A percentile compares a stretch with the other conserved stretches of the same genome.
Conservation (phyloP, 345 rosid species). For the Salix dunnii region DNA sequence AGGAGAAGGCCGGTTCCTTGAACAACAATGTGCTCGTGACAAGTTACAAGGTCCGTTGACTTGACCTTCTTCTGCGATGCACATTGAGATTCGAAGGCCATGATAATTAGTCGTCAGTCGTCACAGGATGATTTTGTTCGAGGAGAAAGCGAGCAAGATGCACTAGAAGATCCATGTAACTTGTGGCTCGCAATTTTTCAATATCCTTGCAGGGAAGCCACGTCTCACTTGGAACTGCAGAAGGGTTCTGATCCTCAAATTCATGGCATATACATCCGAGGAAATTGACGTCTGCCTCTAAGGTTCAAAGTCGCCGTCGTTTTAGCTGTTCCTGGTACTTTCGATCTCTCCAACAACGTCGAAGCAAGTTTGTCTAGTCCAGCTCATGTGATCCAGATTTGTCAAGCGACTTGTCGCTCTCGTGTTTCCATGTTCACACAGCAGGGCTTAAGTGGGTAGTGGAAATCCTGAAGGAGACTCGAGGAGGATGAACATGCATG, state of each 20-base stretch:
- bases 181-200: background rate
- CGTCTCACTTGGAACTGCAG: background rate
- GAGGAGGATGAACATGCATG: background rate
- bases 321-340: background rate
- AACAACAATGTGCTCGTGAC: background rate
- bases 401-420: background rate
- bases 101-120: too few species aligned
- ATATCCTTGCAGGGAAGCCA: background rate
- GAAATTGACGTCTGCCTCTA: background rate
- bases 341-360: background rate
- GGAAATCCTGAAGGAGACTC: background rate
- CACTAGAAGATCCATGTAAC: background rate
- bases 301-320: background rate
- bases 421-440: background rate
- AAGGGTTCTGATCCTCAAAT: background rate
- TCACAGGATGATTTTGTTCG: too few species aligned
- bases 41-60: background rate
- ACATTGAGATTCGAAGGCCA: too few species aligned
- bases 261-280: background rate
- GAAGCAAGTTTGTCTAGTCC: background rate
- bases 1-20: too few species aligned
- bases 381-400: background rate
- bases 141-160: too few species aligned
- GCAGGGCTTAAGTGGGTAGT: background rate
- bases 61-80: too few species aligned